phyloP scores from a whole-genome alignment of 176 grass and related monocot genomes.

The Oryza brachyantha region DNA sequence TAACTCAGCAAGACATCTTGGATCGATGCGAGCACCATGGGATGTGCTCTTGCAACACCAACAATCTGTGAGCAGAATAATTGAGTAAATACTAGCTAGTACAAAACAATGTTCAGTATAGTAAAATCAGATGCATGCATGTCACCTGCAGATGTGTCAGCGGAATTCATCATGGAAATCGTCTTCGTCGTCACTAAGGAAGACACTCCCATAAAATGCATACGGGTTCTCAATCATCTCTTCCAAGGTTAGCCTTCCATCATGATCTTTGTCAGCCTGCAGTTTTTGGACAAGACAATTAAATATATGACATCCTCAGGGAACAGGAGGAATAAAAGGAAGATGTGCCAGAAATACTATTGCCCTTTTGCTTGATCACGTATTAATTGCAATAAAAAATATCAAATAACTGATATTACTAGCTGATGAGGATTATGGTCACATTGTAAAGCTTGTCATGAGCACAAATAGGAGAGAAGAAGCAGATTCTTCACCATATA shows the following conservation, averaged over 20 bases:
- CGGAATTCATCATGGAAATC: slow-evolving; percentile 86
- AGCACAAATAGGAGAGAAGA: slow-evolving; percentile 18
- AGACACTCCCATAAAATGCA: slow-evolving; percentile 75
- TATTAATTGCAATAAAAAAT: background rate
- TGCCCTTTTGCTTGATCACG: background rate
- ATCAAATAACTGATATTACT: slow-evolving; percentile 8
- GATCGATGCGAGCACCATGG: background rate
- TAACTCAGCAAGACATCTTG: background rate
- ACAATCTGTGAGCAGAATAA: background rate
- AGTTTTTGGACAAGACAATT: slow-evolving; percentile 22
- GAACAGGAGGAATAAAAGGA: slow-evolving; percentile 13
- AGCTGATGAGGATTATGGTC: background rate
- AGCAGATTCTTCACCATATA: background rate
- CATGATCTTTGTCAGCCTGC: slow-evolving; percentile 73
- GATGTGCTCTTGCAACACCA: background rate
- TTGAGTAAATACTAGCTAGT: background rate
- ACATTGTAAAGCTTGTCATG: background rate
- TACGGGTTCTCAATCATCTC: slow-evolving; percentile 76
- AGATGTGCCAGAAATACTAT: background rate
- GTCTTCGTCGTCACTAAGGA: slow-evolving; percentile 61
- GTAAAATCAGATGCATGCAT: slow-evolving; percentile 9
- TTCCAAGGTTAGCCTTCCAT: slow-evolving; percentile 62
- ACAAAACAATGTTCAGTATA: background rate
- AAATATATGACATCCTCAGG: slow-evolving; percentile 6
- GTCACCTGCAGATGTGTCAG: slow-evolving; percentile 39